Conservation (phyloP, 1,284 basidiomycete species). For the Sanguinoderma infundibulare region DNA sequence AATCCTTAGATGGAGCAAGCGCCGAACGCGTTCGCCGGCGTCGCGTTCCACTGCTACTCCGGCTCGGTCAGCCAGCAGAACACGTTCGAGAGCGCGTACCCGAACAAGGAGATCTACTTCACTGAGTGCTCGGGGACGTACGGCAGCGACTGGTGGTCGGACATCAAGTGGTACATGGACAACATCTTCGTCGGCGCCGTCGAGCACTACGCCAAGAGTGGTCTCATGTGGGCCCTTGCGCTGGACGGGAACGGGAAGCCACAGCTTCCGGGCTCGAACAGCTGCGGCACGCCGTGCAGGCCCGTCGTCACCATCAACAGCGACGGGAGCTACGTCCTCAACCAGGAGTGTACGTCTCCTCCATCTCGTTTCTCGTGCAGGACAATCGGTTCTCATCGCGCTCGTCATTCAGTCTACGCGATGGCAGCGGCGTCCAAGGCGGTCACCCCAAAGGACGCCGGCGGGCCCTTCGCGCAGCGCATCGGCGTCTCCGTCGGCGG, state of each 20-base stretch:
- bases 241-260: slow-evolving; percentile 66
- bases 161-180: slow-evolving; percentile 83
- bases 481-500: slow-evolving; percentile 67
- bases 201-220: slow-evolving; percentile 51
- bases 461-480: slow-evolving; percentile 71
- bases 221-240: slow-evolving; percentile 77
- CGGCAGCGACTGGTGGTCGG: slow-evolving; percentile 75
- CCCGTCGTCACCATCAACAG: slow-evolving; percentile 68
- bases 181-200: slow-evolving; percentile 58
- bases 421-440: slow-evolving; percentile 79
- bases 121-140: slow-evolving; percentile 52
- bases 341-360: slow-evolving; percentile 67
- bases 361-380: not conserved
- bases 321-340: slow-evolving; percentile 62
- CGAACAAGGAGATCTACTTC: slow-evolving; percentile 52
- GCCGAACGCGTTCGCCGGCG: slow-evolving; percentile 46
- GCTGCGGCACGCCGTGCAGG: slow-evolving; percentile 67
- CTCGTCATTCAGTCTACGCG: slow-evolving; percentile 55
- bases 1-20: slow-evolving; percentile 48
- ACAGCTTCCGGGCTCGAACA: slow-evolving; percentile 64
- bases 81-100: slow-evolving; percentile 46
- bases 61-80: slow-evolving; percentile 45
- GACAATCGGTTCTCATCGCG: not conserved
- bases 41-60: slow-evolving; percentile 53
- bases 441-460: slow-evolving; percentile 65